phyloP scores from a whole-genome alignment of 768 basidiomycete genomes.

The Pseudohyphozyma bogoriensis region DNA sequence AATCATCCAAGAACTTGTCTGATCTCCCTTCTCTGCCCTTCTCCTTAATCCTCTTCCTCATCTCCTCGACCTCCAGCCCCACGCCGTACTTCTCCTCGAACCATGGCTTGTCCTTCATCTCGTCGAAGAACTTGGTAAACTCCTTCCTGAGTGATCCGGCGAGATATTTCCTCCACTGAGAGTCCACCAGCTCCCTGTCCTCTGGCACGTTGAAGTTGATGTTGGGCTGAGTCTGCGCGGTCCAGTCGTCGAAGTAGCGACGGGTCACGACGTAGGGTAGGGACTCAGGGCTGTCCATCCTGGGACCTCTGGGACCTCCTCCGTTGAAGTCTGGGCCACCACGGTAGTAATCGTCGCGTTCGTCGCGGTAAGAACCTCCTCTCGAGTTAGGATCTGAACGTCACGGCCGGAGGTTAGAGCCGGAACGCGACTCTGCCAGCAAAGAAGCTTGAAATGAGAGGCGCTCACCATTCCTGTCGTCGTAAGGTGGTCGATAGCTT shows the following conservation, averaged over 20 bases:
- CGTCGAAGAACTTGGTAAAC: constrained; percentile 10
- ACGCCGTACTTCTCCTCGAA: constrained; percentile 30
- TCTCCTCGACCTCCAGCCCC: not conserved
- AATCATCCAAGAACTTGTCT: constrained; percentile 11
- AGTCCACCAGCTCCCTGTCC: constrained; percentile 23
- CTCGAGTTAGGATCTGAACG: not conserved
- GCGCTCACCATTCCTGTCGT: not conserved
- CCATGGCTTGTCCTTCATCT: constrained; percentile 16
- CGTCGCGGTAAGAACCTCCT: not conserved
- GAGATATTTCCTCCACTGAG: constrained; percentile 28
- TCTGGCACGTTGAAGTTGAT: constrained; percentile 3
- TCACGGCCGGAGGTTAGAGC: not conserved
- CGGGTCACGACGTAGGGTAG: constrained; percentile 21
- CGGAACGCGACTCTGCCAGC: not conserved
- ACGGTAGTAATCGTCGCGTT: not conserved
- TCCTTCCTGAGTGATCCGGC: constrained; percentile 3
- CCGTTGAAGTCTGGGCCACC: not conserved
- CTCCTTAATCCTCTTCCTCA: constrained; percentile 3
- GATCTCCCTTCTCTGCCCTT: constrained; percentile 16
- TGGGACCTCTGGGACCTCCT: not conserved
- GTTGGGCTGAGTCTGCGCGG: constrained; percentile 2
- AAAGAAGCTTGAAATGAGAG: not conserved
- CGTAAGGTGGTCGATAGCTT: not conserved
- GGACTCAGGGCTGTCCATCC: constrained; percentile 15
- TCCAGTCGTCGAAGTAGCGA: constrained; percentile 30